Evolutionary conservation across 495 filamentous ascomycete species (phyloP).

Genomic region (Podospora didyma): DNA sequence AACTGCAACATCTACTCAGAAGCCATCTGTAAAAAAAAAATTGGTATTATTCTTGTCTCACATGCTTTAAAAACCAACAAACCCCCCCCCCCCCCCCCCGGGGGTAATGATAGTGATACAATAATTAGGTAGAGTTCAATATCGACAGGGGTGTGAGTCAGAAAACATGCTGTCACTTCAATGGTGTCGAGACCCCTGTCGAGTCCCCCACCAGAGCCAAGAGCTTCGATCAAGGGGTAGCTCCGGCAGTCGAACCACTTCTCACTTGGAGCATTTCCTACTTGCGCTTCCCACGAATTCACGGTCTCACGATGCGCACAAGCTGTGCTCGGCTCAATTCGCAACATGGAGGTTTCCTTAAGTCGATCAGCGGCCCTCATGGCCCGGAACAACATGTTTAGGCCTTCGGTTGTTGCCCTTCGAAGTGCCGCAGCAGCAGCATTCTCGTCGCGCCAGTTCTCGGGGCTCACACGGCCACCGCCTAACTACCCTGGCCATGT

Average conservation of each 20-base stretch:
- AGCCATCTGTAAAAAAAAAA: too few relatives aligned
- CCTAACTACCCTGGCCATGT: conserved; percentile 91
- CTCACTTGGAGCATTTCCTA: not conserved
- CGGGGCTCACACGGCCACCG: conserved; percentile 72
- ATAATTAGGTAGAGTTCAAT: too few relatives aligned
- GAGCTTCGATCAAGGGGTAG: conserved; percentile 3
- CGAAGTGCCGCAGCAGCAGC: not conserved
- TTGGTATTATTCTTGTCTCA: too few relatives aligned
- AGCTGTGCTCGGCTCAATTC: conserved; percentile 5
- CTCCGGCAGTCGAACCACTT: conserved; percentile 12
- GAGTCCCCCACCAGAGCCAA: not conserved
- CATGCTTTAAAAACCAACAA: too few relatives aligned
- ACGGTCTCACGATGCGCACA: conserved; percentile 11
- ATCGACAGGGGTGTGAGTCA: too few relatives aligned
- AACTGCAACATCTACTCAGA: too few relatives aligned
- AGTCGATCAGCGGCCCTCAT: conserved; percentile 18
- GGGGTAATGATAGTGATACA: too few relatives aligned
- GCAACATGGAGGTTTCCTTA: conserved; percentile 25
- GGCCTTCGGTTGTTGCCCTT: not conserved
- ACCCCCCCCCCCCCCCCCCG: too few relatives aligned
- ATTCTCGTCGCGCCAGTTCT: conserved; percentile 49
- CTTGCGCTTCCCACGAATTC: not conserved
- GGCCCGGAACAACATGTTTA: conserved; percentile 3
- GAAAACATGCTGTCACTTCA: not conserved
- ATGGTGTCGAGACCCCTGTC: not conserved